phyloP scores from a whole-genome alignment of 2,329 filamentous ascomycete species.

The Corynespora cassiicola region DNA sequence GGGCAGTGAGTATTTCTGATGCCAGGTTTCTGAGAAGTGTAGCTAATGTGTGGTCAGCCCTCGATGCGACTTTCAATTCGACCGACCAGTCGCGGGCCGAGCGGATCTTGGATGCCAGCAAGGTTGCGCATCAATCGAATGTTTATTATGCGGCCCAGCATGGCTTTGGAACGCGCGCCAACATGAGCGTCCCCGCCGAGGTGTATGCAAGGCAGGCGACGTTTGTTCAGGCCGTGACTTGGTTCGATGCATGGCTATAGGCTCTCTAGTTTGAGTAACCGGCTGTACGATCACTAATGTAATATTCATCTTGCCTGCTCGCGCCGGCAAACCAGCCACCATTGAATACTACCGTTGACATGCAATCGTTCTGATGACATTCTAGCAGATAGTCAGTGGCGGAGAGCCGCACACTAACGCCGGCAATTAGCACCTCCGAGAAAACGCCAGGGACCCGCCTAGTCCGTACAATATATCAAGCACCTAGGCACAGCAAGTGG shows the following conservation, averaged over 20 bases:
- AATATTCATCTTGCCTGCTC: too few relatives aligned
- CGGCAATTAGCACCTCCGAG: too few relatives aligned
- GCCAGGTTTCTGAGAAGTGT: slow-evolving; percentile 8
- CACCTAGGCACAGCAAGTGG: too few relatives aligned
- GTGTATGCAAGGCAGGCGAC: slow-evolving; percentile 45
- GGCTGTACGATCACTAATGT: too few relatives aligned
- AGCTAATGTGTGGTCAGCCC: slow-evolving; percentile 21
- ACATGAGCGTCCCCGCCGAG: slow-evolving; percentile 34
- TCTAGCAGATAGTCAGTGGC: too few relatives aligned
- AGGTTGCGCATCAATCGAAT: slow-evolving; percentile 39
- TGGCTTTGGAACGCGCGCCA: slow-evolving; percentile 42
- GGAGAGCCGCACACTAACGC: too few relatives aligned
- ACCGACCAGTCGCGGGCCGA: slow-evolving; percentile 26
- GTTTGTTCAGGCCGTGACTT: slow-evolving; percentile 44
- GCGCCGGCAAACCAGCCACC: too few relatives aligned
- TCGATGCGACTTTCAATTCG: slow-evolving; percentile 26
- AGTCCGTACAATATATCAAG: too few relatives aligned
- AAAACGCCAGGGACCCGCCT: too few relatives aligned
- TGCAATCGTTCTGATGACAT: too few relatives aligned
- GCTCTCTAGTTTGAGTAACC: neutral
- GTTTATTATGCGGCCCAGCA: slow-evolving; percentile 41
- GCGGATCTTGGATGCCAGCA: slow-evolving; percentile 30
- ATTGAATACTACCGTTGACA: too few relatives aligned
- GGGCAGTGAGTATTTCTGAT: slow-evolving; percentile 46
- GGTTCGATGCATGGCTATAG: slow-evolving; percentile 44